These are phyloP conservation scores for Endoconidiophora polonica DNA, from an alignment of 2,329 filamentous ascomycete species.

Conservation along the genomic window DNA sequence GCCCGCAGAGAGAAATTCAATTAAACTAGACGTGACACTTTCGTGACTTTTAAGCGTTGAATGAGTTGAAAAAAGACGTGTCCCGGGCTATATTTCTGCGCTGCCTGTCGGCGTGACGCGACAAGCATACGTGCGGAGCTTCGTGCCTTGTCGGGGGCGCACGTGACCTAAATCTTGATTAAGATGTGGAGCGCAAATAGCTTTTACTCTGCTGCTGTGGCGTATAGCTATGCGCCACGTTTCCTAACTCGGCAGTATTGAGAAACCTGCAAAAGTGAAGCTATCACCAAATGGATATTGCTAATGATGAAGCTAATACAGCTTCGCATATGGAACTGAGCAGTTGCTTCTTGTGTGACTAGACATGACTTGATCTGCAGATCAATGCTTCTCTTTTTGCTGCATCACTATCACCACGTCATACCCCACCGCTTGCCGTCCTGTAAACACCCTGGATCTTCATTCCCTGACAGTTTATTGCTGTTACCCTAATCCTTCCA, in stretches of 20 bases:
- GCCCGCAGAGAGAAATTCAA: conserved; percentile 12
- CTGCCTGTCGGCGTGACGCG: conserved; percentile 13
- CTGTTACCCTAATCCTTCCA: too few relatives aligned
- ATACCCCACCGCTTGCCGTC: neutral
- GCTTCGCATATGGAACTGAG: too few relatives aligned
- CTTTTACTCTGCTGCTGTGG: neutral
- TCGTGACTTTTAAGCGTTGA: conserved; percentile 21
- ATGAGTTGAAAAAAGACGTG: conserved; percentile 1
- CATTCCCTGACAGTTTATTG: neutral
- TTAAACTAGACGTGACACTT: conserved; percentile 26
- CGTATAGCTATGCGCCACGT: neutral
- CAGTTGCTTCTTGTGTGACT: too few relatives aligned
- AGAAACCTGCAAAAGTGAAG: neutral
- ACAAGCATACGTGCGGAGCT: neutral
- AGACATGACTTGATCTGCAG: too few relatives aligned
- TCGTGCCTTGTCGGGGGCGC: neutral
- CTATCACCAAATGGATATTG: neutral
- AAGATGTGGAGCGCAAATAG: neutral
- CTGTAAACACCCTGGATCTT: too few relatives aligned
- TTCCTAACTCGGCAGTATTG: neutral
- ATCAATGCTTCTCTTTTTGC: too few relatives aligned
- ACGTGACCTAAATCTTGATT: neutral
- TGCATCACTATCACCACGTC: too few relatives aligned
- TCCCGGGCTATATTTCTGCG: neutral
- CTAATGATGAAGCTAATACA: too few relatives aligned